Percentiles rank a stretch among this genome's conserved stretches.
These are phyloP conservation scores for Dictyostelium firmibasis DNA, from an alignment of 78 protist species.

Conservation along the genomic window DNA sequence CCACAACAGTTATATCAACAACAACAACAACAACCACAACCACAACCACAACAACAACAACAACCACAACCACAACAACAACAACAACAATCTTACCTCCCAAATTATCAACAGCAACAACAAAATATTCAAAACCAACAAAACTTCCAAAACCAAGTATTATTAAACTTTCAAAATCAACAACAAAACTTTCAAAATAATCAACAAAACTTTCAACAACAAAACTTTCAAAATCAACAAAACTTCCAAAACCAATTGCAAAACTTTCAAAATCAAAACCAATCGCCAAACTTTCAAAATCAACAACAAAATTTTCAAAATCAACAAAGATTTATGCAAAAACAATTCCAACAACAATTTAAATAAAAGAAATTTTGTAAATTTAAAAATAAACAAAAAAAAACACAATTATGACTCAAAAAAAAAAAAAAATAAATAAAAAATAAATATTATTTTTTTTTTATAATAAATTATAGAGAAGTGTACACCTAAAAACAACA, in stretches of 20 bases:
- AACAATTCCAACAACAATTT: neutral
- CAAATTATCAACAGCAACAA: neutral
- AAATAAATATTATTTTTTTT: no score
- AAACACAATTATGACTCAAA: no score
- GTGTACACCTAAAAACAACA: neutral
- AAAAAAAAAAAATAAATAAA: neutral
- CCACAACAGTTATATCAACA: neutral
- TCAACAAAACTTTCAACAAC: neutral
- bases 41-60: neutral
- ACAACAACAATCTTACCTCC: neutral
- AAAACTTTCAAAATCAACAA: neutral
- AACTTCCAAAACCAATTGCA: neutral
- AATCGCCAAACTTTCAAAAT: neutral
- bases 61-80: neutral
- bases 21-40: neutral
- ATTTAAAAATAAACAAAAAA: no score
- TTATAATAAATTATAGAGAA: neutral
- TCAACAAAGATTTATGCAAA: neutral
- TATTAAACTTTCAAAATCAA: neutral
- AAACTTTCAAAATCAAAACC: neutral
- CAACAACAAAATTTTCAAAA: neutral
- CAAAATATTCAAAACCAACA: neutral
- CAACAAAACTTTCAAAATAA: neutral
- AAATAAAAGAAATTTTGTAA: neutral
- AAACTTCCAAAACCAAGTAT: neutral